Base-by-base conservation (phyloP, 2,329 filamentous ascomycete genomes). In the Biscogniauxia marginata region DNA sequence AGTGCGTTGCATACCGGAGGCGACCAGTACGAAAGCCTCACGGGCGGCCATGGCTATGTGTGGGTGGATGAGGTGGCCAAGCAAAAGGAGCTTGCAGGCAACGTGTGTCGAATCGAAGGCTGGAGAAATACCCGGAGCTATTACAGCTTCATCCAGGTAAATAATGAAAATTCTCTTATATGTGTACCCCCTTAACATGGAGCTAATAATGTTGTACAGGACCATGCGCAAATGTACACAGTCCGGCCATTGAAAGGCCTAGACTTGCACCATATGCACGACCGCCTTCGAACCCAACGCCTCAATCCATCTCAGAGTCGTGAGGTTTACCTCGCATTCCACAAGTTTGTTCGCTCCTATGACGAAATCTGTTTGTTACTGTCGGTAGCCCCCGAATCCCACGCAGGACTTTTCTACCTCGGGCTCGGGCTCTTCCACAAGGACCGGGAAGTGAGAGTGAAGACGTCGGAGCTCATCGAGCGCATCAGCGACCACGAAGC, bases 61-160 rank as follows among this genome's bases (percentile, higher is more conserved):
- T 99, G 95, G 95, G 77, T 88, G 3, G 91, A 96, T 66, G 91
- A 97, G 54, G 77, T 80, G 44, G 82, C 88, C 7, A 93, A 91
- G 73, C 83, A 89, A 65, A 88, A 87, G 66, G 95, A 99, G 74
- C 83, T 99, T 39, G 90, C 92, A 16, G 93, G 92, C 3, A 96
- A 96, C 59, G 91, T 95, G 48, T 91, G 90, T 55, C 84, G 95
- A 55, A 96, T 99, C 59, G 95, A 99, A 76, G 95, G 93, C 55
- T 99, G 95, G 95, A 86, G 95, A 64, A 96, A 91, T 62, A 98
- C 95, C 1, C 83, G 95, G 58, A 96, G 91, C 68, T 99, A 99
- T 71, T 96, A 96, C 75, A 92, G 90, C 63, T 98, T 91, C 70
- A 93, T 98, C 61, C 91, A 96, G 78, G 90, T 87, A 73, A 65